Evolutionary conservation across 805 yeast species (phyloP).

Genomic region (Blastobotrys attinorum): DNA sequence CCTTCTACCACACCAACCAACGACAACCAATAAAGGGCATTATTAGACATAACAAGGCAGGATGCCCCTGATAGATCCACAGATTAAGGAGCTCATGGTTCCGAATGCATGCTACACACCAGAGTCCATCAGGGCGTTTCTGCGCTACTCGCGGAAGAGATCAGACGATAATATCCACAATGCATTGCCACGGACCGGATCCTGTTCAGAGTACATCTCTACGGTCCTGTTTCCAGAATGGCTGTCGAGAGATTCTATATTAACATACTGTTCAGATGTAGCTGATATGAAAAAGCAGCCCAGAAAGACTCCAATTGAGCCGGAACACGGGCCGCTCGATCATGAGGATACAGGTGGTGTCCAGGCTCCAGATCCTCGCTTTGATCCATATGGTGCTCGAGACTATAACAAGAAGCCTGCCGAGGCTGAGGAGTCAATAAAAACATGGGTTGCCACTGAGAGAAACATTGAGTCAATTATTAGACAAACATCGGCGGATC

Average conservation of each 20-base stretch:
- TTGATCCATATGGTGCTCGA: slow-evolving; percentile 21
- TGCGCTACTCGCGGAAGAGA: slow-evolving; percentile 22
- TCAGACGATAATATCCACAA: slow-evolving; percentile 26
- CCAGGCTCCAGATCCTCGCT: slow-evolving; percentile 15
- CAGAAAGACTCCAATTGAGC: not conserved
- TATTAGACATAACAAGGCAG: not conserved
- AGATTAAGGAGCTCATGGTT: not conserved
- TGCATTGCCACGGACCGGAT: slow-evolving; percentile 20
- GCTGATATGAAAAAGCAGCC: slow-evolving; percentile 6
- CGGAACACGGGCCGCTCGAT: no score
- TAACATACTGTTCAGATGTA: slow-evolving; percentile 13
- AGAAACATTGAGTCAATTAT: slow-evolving; percentile 15
- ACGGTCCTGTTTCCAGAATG: slow-evolving; percentile 18
- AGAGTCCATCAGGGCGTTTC: slow-evolving; percentile 20
- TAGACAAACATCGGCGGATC: slow-evolving; percentile 11
- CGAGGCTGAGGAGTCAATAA: slow-evolving; percentile 10
- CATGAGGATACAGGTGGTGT: slow-evolving; percentile 1
- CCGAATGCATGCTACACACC: slow-evolving; percentile 18
- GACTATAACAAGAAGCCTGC: slow-evolving; percentile 8
- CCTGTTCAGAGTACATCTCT: slow-evolving; percentile 16
- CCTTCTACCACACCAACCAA: no score
- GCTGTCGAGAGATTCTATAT: slow-evolving; percentile 14
- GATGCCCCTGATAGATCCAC: slow-evolving; percentile 3
- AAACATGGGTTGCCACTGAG: slow-evolving; percentile 16
- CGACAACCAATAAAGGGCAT: no score